Evolutionary conservation across 768 basidiomycete genomes (phyloP).

Genomic region (Russula ochroleuca): DNA sequence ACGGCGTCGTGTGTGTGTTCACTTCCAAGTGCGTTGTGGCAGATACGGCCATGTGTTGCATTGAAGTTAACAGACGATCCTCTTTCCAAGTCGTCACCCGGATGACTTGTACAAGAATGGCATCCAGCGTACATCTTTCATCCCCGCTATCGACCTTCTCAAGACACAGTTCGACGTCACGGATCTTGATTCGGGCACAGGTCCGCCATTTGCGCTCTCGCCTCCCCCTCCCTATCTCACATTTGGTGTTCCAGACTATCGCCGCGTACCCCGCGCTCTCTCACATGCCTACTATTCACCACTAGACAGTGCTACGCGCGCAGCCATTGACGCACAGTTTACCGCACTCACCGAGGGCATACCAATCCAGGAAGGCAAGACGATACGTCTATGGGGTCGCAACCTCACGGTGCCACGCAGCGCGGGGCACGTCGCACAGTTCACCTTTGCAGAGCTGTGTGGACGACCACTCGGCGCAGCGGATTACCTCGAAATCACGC

Average conservation of each 20-base stretch:
- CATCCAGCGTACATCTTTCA: constrained; percentile 90
- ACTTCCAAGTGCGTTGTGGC: constrained; percentile 84
- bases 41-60: not conserved
- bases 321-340: constrained; percentile 84
- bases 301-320: constrained; percentile 54
- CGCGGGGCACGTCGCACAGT: constrained; percentile 74
- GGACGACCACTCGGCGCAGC: constrained; percentile 87
- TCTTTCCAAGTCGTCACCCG: constrained; percentile 75
- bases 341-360: constrained; percentile 58
- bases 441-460: constrained; percentile 82
- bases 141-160: constrained; percentile 91
- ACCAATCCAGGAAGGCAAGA: constrained; percentile 55
- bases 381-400: constrained; percentile 89
- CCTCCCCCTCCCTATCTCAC: not conserved
- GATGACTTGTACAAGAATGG: constrained; percentile 98
- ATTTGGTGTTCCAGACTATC: constrained; percentile 63
- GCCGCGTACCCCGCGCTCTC: constrained; percentile 87
- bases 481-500: constrained; percentile 93
- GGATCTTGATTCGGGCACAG: constrained; percentile 93
- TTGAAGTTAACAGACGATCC: not conserved
- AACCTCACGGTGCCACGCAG: constrained; percentile 73
- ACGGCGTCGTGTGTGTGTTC: constrained; percentile 91
- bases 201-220: constrained; percentile 38
- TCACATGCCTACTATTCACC: constrained; percentile 93
- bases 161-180: constrained; percentile 83